Evolutionary conservation across 768 basidiomycete genomes (phyloP).

Genomic region (Russula earlei): DNA sequence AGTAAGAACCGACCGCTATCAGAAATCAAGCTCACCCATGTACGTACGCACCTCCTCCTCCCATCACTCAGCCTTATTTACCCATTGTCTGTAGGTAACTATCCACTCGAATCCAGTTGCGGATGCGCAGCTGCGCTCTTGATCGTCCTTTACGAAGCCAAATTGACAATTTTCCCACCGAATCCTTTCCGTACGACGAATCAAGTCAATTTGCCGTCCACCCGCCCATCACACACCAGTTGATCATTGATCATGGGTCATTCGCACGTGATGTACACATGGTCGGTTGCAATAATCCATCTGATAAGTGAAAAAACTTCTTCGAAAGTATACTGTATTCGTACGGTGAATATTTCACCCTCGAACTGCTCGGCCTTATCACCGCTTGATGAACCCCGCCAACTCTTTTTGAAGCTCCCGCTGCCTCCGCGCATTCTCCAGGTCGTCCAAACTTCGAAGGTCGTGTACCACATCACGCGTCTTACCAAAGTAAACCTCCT

Average conservation of each 20-base stretch:
- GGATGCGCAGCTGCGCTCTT: slow-evolving; percentile 45
- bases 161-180: neutral
- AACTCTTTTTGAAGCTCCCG: slow-evolving; percentile 87
- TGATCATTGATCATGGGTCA: too few species aligned
- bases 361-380: neutral
- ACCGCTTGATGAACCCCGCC: slow-evolving; percentile 65
- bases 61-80: neutral
- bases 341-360: too few species aligned
- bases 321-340: too few species aligned
- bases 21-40: slow-evolving; percentile 77
- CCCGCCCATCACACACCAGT: too few species aligned
- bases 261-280: neutral
- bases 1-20: slow-evolving; percentile 80
- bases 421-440: slow-evolving; percentile 72
- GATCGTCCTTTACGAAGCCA: neutral
- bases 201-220: too few species aligned
- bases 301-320: neutral
- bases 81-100: slow-evolving; percentile 42
- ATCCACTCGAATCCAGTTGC: slow-evolving; percentile 96
- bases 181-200: neutral
- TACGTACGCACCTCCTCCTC: slow-evolving; percentile 31
- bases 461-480: slow-evolving; percentile 93
- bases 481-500: slow-evolving; percentile 95
- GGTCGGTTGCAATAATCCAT: neutral
- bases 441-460: slow-evolving; percentile 77